phyloP scores from a whole-genome alignment of 192 early-diverging fungal genomes.

The Gonapodya prolifera region DNA sequence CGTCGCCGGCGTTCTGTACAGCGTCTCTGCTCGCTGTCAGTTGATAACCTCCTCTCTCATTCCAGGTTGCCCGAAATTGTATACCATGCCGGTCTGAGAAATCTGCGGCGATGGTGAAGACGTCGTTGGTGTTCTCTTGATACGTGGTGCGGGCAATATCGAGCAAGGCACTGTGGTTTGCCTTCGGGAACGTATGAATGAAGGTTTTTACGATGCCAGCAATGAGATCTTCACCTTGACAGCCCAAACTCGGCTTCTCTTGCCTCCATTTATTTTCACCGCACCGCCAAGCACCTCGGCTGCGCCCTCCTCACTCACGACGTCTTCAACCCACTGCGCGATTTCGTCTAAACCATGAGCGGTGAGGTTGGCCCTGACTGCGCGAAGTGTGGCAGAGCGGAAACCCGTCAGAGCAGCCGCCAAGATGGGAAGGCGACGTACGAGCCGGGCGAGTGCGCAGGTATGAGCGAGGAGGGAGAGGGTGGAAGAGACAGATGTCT shows the following conservation, averaged over 20 bases:
- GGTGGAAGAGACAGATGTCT: conserved; percentile 29
- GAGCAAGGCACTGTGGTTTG: conserved; percentile 68
- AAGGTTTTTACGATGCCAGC: background rate
- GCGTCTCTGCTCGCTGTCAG: conserved; percentile 30
- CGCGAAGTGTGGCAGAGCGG: background rate
- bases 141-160: conserved; percentile 73
- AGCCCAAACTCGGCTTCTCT: conserved; percentile 18
- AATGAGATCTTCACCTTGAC: conserved; percentile 49
- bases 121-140: conserved; percentile 58
- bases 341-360: background rate
- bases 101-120: conserved; percentile 36
- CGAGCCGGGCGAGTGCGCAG: background rate
- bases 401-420: background rate
- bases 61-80: conserved; percentile 56
- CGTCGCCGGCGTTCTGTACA: conserved; percentile 11
- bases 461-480: background rate
- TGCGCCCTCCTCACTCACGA: background rate
- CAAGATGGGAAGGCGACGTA: background rate
- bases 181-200: conserved; percentile 16
- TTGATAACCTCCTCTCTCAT: conserved; percentile 43
- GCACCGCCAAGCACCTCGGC: conserved; percentile 62
- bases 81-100: conserved; percentile 35
- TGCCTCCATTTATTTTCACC: conserved; percentile 50
- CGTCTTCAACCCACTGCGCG: background rate
- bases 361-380: background rate